A percentile compares a stretch with the other conserved stretches of the same genome.
Evolutionary conservation across 768 basidiomycete species (phyloP).

Genomic region (Leccinum rimulosum): DNA sequence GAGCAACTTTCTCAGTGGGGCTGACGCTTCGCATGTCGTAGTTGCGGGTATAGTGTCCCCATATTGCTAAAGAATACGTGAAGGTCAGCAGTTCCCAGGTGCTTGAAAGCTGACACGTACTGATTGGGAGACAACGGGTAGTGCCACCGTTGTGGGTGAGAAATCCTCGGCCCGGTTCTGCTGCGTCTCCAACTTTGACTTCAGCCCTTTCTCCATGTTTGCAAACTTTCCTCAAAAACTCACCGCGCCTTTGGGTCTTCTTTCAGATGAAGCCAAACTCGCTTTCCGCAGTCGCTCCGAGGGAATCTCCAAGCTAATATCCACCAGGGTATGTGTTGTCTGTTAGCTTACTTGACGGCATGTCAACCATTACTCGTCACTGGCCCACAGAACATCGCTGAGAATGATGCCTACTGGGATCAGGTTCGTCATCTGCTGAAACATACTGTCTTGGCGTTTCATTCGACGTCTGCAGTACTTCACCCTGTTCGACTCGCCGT

Average conservation of each 20-base stretch:
- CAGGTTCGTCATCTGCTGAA: constrained; percentile 52
- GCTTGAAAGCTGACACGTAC: no score
- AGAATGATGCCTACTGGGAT: constrained; percentile 84
- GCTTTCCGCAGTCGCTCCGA: constrained; percentile 80
- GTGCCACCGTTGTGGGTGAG: not conserved
- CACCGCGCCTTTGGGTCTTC: constrained; percentile 70
- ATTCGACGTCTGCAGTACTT: constrained; percentile 56
- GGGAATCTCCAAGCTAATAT: constrained; percentile 74
- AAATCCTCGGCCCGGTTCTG: constrained; percentile 3
- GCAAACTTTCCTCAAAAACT: constrained; percentile 70
- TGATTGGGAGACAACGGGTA: no score
- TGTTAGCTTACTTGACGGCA: not conserved
- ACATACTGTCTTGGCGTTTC: not conserved
- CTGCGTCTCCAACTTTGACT: not conserved
- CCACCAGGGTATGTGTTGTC: constrained; percentile 57
- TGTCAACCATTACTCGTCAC: constrained; percentile 2
- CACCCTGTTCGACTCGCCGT: constrained; percentile 81
- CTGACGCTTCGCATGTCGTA: constrained; percentile 6
- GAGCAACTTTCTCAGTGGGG: not conserved
- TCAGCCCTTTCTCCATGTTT: constrained; percentile 45
- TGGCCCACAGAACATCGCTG: constrained; percentile 60
- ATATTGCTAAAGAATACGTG: not conserved
- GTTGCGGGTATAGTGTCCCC: not conserved
- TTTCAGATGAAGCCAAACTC: constrained; percentile 87
- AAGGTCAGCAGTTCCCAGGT: no score